Evolutionary conservation across 164 flowering plant species (phyloP).

Genomic region (Tetracentron sinense): DNA sequence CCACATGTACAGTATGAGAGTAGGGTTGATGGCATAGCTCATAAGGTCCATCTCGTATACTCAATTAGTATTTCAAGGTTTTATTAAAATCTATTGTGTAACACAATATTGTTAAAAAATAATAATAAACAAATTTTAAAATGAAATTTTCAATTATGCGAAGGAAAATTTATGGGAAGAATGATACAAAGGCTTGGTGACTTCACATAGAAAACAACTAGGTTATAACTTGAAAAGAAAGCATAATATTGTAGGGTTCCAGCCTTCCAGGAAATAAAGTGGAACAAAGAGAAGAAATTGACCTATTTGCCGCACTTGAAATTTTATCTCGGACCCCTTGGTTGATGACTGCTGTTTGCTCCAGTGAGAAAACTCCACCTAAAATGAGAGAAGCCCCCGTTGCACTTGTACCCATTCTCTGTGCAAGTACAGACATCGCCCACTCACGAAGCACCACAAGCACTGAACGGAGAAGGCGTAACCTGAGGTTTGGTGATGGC

Average conservation of each 20-base stretch:
- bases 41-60: too few relatives aligned
- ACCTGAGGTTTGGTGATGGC: slow-evolving; percentile 66
- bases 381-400: slow-evolving; percentile 65
- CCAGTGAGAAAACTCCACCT: slow-evolving; percentile 51
- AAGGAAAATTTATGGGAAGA: too few relatives aligned
- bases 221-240: neutral
- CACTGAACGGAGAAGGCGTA: slow-evolving; percentile 84
- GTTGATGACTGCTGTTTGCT: slow-evolving; percentile 45
- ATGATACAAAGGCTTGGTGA: neutral
- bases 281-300: slow-evolving; percentile 8
- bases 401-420: slow-evolving; percentile 74
- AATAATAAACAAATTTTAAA: too few relatives aligned
- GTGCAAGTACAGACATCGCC: slow-evolving; percentile 77
- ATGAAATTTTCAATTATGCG: too few relatives aligned
- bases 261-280: neutral
- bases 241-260: neutral
- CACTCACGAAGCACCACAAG: slow-evolving; percentile 86
- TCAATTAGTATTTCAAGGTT: too few relatives aligned
- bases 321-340: slow-evolving; percentile 91
- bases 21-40: too few relatives aligned
- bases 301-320: slow-evolving; percentile 92
- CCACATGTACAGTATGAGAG: too few relatives aligned
- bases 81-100: too few relatives aligned
- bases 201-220: neutral
- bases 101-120: too few relatives aligned